Evolutionary conservation across 495 filamentous ascomycete genomes (phyloP).

Genomic region (Xylona heveae): DNA sequence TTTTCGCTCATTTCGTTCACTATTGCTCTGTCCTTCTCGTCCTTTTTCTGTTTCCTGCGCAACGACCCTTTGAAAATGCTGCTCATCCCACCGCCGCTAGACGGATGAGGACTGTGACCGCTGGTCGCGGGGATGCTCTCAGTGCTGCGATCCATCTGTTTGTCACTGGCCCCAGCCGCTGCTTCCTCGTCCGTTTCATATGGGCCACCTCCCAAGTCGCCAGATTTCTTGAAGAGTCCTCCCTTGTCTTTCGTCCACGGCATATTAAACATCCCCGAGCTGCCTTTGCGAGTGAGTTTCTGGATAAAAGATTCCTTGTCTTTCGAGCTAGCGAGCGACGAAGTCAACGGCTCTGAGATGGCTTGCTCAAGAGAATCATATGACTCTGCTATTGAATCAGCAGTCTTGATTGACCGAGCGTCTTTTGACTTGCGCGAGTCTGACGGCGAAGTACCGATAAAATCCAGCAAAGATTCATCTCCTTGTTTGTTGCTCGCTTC

Average conservation of each 20-base stretch:
- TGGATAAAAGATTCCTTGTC: constrained; percentile 43
- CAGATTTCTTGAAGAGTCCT: constrained; percentile 36
- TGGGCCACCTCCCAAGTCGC: constrained; percentile 8
- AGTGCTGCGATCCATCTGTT: no score
- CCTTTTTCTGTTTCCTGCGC: no score
- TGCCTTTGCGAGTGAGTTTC: constrained; percentile 60
- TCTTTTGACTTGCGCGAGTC: constrained; percentile 42
- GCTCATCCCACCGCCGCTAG: no score
- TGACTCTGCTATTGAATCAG: constrained; percentile 44
- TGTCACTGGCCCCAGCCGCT: no score
- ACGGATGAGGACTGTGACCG: no score
- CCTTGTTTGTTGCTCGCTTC: constrained; percentile 15
- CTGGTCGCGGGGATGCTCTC: no score
- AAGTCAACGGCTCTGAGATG: constrained; percentile 34
- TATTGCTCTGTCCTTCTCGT: no score
- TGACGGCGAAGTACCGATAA: constrained; percentile 33
- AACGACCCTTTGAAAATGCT: no score
- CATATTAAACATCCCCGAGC: constrained; percentile 57
- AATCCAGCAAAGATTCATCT: constrained; percentile 7
- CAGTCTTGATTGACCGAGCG: constrained; percentile 36
- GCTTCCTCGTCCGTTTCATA: no score
- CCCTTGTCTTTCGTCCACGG: constrained; percentile 45
- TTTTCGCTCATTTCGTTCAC: no score
- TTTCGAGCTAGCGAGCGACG: constrained; percentile 18
- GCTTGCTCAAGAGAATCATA: constrained; percentile 53